These are phyloP conservation scores for Kodamaea ohmeri DNA, from an alignment of 1,139 yeast genomes.

Conservation along the genomic window DNA sequence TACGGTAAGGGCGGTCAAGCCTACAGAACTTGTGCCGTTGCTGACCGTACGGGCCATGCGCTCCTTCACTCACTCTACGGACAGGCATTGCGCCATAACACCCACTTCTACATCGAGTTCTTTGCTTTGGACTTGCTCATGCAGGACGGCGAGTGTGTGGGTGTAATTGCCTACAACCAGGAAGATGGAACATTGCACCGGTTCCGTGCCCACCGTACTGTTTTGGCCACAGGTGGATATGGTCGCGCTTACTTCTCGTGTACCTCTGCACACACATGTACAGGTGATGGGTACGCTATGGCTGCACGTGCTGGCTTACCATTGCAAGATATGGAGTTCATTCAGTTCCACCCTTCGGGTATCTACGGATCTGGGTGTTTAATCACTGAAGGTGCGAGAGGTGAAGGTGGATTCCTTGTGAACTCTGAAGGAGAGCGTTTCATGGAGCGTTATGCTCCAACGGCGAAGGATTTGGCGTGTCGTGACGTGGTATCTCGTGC, in stretches of 20 bases:
- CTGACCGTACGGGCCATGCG: slow-evolving; percentile 98
- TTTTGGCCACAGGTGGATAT: slow-evolving; percentile 96
- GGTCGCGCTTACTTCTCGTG: slow-evolving; percentile 97
- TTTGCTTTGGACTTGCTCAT: slow-evolving; percentile 90
- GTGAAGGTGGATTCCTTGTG: slow-evolving; percentile 96
- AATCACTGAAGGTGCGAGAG: slow-evolving; percentile 98
- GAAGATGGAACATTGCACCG: slow-evolving; percentile 97
- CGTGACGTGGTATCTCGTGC: slow-evolving; percentile 98
- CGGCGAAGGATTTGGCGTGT: slow-evolving; percentile 95
- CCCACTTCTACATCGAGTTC: slow-evolving; percentile 94
- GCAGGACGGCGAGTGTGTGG: slow-evolving; percentile 94
- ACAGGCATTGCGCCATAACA: slow-evolving; percentile 91
- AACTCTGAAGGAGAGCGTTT: slow-evolving; percentile 97
- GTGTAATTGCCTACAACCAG: slow-evolving; percentile 94
- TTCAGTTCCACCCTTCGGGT: slow-evolving; percentile 98
- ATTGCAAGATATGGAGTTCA: slow-evolving; percentile 91
- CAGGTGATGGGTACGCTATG: slow-evolving; percentile 98
- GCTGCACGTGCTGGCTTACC: slow-evolving; percentile 96
- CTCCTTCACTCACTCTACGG: slow-evolving; percentile 91
- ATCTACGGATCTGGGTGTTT: slow-evolving; percentile 97
- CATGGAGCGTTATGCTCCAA: slow-evolving; percentile 98
- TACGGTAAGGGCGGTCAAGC: slow-evolving; percentile 98
- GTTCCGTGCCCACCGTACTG: slow-evolving; percentile 92
- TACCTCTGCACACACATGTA: slow-evolving; percentile 98
- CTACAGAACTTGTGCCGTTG: slow-evolving; percentile 97